A percentile compares a stretch with the other conserved stretches of the same genome.
These are phyloP conservation scores for Anthracocystis panici-leucophaei DNA, from an alignment of 1,284 basidiomycete species.

Conservation along the genomic window DNA sequence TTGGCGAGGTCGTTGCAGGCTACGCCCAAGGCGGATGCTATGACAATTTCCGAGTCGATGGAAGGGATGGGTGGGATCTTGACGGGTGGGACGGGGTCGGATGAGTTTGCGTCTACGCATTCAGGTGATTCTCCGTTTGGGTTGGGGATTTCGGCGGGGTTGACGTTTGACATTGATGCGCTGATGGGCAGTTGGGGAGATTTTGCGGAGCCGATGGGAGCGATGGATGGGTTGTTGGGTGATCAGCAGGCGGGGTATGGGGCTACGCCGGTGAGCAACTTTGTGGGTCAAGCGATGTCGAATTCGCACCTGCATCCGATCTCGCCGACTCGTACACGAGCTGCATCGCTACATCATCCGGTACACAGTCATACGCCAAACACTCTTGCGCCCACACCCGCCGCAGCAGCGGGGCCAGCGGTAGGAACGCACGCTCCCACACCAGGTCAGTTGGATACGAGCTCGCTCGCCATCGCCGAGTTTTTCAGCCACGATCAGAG, in stretches of 20 bases:
- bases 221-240: conserved; percentile 20
- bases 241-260: no score
- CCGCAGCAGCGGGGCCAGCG: not conserved
- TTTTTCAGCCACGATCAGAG: conserved; percentile 52
- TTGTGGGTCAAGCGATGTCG: not conserved
- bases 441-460: conserved; percentile 42
- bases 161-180: conserved; percentile 50
- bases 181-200: conserved; percentile 41
- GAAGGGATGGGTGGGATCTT: conserved; percentile 25
- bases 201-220: no score
- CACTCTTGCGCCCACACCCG: not conserved
- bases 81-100: conserved; percentile 25
- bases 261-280: not conserved
- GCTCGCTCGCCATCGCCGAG: conserved; percentile 43
- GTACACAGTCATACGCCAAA: no score
- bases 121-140: conserved; percentile 49
- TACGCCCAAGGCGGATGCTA: conserved; percentile 33
- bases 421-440: conserved; percentile 11
- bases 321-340: not conserved
- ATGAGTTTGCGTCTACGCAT: conserved; percentile 44
- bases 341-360: conserved; percentile 9
- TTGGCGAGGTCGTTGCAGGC: conserved; percentile 32
- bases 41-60: conserved; percentile 20
- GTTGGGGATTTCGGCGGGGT: conserved; percentile 41
- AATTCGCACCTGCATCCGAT: conserved; percentile 9